Evolutionary conservation across 352 stramenopile genomes (phyloP), one percentile per base, ranked within the genome.

Genomic region (Nothophytophthora sp.): DNA sequence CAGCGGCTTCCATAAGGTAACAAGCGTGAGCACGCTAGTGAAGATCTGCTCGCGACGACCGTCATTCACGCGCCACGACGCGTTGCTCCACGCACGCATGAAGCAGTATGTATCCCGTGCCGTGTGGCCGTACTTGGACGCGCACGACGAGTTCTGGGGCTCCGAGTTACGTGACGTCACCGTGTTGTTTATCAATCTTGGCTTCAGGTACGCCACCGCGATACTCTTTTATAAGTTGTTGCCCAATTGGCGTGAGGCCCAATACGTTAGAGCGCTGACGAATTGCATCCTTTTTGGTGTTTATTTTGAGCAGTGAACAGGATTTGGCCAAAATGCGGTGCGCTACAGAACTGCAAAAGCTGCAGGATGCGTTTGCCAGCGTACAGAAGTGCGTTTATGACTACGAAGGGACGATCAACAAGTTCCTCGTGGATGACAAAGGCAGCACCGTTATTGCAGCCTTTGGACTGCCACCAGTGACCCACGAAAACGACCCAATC

Each of bases 351-450:
- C 52, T 95, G 0, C 81, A 92, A 39, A 67, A 68, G 40, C 70
- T 95, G 6, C 84, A 95, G 25, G 71, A 87, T 18, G 86, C 86
- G 9, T 95, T 95, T 65, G 71, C 73, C 19, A 63, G 70, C 6
- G 92, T 97, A 8, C 92, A 98, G 59, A 76, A 84, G 50, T 88
- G 86, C 36, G 88, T 98, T 5, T 98, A 96, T 69, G 80, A 93
- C 55, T 98, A 98, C 55, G 93, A 98, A 83, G 93, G 93, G 52
- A 96, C 86, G 13, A 96, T 98, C 56, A 98, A 98, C 73, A 98
- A 98, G 67, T 98, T 98, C 47, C 72, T 98, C n/a, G 88, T 98
- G 16, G 92, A 98, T 48, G 92, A 98, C 63, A 98, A 98, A 63
- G 92, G 92, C 30, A 95, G 81, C 50, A 98, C 92, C 1, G 83